Percentiles rank a stretch among this genome's conserved stretches.
Conservation (phyloP, 345 rosid species). For the Ceriops zippeliana region DNA sequence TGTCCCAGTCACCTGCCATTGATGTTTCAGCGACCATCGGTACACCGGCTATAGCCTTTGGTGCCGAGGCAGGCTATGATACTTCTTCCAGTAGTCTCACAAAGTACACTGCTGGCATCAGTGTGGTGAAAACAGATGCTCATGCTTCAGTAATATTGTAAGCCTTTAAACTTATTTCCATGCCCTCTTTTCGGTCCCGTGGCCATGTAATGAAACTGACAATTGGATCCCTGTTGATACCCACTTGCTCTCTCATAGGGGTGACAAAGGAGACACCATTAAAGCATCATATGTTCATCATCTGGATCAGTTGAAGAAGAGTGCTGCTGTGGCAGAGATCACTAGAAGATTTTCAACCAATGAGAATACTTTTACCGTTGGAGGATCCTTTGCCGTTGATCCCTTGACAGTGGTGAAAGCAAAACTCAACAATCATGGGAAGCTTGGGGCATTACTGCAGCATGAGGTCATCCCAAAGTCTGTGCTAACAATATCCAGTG, state of each 20-base stretch:
- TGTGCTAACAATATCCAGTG: conserved; percentile 68
- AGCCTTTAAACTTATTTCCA: conserved; percentile 22
- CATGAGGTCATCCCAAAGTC: conserved; percentile 83
- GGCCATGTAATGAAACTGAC: neutral
- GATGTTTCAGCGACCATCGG: conserved; percentile 83
- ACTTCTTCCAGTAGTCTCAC: conserved; percentile 57
- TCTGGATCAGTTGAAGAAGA: conserved; percentile 59
- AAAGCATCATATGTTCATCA: conserved; percentile 73
- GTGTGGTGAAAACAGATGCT: conserved; percentile 67
- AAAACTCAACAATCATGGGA: conserved; percentile 80
- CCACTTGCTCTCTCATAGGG: conserved; percentile 38
- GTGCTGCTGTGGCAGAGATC: conserved; percentile 70
- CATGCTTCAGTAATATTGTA: conserved; percentile 73
- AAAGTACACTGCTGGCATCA: conserved; percentile 81
- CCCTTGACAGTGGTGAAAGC: conserved; percentile 69
- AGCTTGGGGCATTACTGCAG: conserved; percentile 75
- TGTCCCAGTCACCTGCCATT: conserved; percentile 67
- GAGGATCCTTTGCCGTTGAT: conserved; percentile 74
- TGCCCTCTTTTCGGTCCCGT: neutral
- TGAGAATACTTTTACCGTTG: conserved; percentile 78
- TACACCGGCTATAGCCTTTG: conserved; percentile 73
- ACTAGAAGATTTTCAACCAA: conserved; percentile 78
- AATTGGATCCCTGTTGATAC: neutral
- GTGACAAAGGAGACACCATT: conserved; percentile 84
- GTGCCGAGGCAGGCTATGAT: conserved; percentile 92